Percentiles rank a stretch among this genome's conserved stretches.
Conservation (phyloP, 164 flowering plant species). For the Aristolochia contorta region DNA sequence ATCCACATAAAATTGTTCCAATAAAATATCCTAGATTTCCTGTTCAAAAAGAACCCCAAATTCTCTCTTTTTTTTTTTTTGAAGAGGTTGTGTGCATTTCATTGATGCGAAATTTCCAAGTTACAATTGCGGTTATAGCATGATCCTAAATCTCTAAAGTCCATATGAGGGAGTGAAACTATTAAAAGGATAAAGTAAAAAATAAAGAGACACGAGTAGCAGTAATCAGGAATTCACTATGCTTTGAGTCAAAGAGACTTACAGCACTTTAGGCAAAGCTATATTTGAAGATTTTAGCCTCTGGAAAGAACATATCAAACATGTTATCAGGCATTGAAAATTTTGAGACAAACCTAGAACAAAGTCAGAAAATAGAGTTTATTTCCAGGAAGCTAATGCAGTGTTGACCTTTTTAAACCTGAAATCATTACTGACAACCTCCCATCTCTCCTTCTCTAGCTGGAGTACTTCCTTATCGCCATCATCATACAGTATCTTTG, state of each 20-base stretch:
- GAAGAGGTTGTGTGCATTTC: no score
- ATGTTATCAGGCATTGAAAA: not conserved
- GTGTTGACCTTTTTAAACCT: slow-evolving; percentile 39
- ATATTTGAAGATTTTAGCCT: slow-evolving; percentile 24
- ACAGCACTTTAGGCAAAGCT: slow-evolving; percentile 27
- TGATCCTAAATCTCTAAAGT: no score
- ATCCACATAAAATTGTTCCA: no score
- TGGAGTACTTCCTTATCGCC: slow-evolving; percentile 86
- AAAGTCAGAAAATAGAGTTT: no score
- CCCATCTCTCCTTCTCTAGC: slow-evolving; percentile 83
- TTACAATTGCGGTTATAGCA: no score
- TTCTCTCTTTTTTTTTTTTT: no score
- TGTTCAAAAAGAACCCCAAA: no score
- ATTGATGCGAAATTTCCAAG: no score
- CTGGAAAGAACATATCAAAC: slow-evolving; percentile 28
- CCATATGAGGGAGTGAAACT: no score
- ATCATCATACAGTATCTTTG: slow-evolving; percentile 75
- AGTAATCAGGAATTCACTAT: not conserved
- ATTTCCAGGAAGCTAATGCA: slow-evolving; percentile 1
- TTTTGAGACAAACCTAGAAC: not conserved
- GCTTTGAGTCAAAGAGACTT: slow-evolving; percentile 17
- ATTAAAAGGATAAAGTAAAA: not conserved
- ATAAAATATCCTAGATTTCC: no score
- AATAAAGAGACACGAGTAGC: not conserved
- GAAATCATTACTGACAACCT: slow-evolving; percentile 35